These are phyloP conservation scores for Candida coquimbonensis DNA, from an alignment of 805 yeast genomes.

Conservation along the genomic window DNA sequence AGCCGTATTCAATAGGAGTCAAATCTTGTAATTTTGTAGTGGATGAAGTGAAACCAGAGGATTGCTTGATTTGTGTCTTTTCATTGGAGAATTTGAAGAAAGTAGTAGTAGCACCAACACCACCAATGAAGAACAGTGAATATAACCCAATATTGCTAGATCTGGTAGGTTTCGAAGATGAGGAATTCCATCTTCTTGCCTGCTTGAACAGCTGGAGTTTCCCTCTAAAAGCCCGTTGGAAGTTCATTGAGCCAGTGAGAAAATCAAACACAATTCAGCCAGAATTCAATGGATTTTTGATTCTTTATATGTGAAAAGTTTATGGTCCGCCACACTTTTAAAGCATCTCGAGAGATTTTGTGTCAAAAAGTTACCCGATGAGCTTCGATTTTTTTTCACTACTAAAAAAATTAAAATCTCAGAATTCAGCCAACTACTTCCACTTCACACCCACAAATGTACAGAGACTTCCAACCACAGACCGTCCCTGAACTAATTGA, in stretches of 20 bases:
- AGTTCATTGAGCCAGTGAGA: too few species aligned
- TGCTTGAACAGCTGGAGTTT: too few species aligned
- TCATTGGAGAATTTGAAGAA: conserved; percentile 2
- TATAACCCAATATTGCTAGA: not conserved
- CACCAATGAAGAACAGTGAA: conserved; percentile 12
- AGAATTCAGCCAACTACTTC: too few species aligned
- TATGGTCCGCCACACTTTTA: not conserved
- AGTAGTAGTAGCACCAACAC: conserved; percentile 11
- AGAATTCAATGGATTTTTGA: too few species aligned
- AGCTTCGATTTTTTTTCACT: not conserved
- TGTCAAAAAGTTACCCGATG: not conserved
- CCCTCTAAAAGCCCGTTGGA: too few species aligned
- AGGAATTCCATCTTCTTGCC: conserved; percentile 1
- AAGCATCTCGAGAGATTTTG: not conserved
- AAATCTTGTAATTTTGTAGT: conserved; percentile 32
- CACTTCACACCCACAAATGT: not conserved
- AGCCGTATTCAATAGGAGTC: conserved; percentile 35
- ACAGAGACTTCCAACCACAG: conserved; percentile 8
- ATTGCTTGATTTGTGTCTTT: not conserved
- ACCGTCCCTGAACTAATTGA: conserved; percentile 7
- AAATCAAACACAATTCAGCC: too few species aligned
- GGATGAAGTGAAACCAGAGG: conserved; percentile 3
- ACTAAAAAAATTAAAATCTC: too few species aligned
- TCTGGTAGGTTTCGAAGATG: not conserved
- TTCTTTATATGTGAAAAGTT: too few species aligned